Base-by-base conservation (phyloP, 805 yeast species). In the Clavispora asparagi region DNA sequence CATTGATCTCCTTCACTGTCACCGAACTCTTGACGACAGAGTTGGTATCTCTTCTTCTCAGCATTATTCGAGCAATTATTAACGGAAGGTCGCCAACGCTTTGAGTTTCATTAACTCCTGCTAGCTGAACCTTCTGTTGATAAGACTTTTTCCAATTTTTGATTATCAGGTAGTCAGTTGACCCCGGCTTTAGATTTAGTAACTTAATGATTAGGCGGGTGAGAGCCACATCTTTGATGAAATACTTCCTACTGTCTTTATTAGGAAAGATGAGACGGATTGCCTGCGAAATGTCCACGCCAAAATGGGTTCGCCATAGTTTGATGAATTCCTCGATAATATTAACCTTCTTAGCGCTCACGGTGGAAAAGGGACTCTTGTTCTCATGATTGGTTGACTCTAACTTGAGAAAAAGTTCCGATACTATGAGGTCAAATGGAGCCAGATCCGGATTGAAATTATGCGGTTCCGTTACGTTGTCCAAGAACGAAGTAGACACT, bases 221-320 rank as follows among this genome's bases (percentile, higher is more conserved):
- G 30, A 91, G 61, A 0, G 79, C 73, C 16, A 69, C 67, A 51
- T 90, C 96, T 58, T 80, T 82, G 36, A 87, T 68, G 51, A 79
- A 74, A 60, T 82, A 87, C 37, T 74, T 63, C 37, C 90, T 66
- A 17, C 74, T 67, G 53, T 87, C 95, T 43, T 79, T 70, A 44
- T 80, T 75, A 0, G 95, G 89, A 26, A 85, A 62, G 1, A 77
- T 67, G 41, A 90, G 68, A 29, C 81, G 67, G 13, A 86, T 70
- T 1, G 83, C 83, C 0, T 92, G 91, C 54, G 75, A 82, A 3
- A 90, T 73, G 60, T 90, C 66, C 35, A 47, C 36, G 10, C 76
- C 76, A 17, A 71, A 62, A 46, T 70, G 74, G 14, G 62, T 62
- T 39, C 60, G 59, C 60, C 64, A 70, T 6, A 63, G 47, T 13